Evolutionary conservation across 2,329 filamentous ascomycete species (phyloP), one percentile per base, ranked within the genome.

Genomic region (Diaporthe ampelina): DNA sequence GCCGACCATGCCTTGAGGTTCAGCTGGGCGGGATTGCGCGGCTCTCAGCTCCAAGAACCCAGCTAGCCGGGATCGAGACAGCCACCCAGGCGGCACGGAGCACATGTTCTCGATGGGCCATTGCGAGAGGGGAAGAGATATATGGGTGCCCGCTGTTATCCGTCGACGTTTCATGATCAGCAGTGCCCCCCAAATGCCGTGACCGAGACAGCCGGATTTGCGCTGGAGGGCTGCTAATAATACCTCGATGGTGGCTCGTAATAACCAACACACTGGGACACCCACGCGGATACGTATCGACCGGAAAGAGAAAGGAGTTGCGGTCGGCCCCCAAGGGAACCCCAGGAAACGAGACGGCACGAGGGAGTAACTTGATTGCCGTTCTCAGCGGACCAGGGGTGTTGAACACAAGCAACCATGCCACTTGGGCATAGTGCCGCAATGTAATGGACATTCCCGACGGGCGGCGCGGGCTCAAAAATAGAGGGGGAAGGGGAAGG

Each of bases 21-120:
- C 24, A 48, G 52, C 72, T 35, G 61, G 59, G 63, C 54, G 61
- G 45, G 61, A 57, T 73, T 73, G 73, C 73, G 73, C 70, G 73
- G 70, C 73, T 54, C 68, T 70, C 61, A 67, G 63, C 63, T 67
- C 63, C 5, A 24, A 32, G 29, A 32, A 21, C 8, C 63, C 45
- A 52, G 45, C 63, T 73, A 40, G 61, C 63, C 43, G 50, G 40
- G 72, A 74, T 74, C 72, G 61, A 45, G 43, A 50, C 72, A 74
- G 74, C 72, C 73, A 74, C 72, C 63, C 63, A 29, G 35, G 50
- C 56, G 70, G 56, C 57, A 59, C 56, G 45, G 32, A 52, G 69
- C 69, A 71, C 37, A 43, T 48, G 69, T 48, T 61, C 59, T 54
- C 40, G 21, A 24, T 37, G 35, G 56, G 56, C 56, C n/a, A 8